A percentile compares a stretch with the other conserved stretches of the same genome.
Conservation (phyloP, 139 green algal genomes). For the Penium margaritaceum region DNA sequence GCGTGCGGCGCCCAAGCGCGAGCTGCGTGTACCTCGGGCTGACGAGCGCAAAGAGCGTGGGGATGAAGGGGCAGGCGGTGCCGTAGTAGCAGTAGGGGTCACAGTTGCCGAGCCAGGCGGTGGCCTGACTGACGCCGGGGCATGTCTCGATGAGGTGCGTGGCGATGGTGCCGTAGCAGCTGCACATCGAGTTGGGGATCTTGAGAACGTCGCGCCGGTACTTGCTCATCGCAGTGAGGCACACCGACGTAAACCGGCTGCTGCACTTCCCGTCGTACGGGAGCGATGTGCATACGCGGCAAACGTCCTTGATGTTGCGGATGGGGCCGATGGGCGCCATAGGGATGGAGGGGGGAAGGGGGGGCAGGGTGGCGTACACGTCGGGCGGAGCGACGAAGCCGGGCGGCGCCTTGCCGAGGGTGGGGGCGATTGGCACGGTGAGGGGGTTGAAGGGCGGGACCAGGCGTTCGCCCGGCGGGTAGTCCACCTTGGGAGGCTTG, state of each 20-base stretch:
- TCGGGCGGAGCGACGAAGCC: neutral
- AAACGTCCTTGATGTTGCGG: neutral
- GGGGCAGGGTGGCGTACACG: neutral
- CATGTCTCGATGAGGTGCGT: neutral
- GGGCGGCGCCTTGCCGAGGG: neutral
- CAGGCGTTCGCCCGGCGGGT: too few relatives aligned
- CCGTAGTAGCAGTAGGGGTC: conserved; percentile 5
- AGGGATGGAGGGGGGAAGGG: neutral
- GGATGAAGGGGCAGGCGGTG: neutral
- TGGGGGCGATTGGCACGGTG: too few relatives aligned
- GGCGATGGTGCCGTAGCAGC: conserved; percentile 10
- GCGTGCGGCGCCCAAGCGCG: neutral
- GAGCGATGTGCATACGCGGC: conserved; percentile 2
- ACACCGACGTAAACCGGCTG: neutral
- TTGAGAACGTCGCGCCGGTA: neutral
- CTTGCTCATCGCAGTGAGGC: neutral
- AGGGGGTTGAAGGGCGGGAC: too few relatives aligned
- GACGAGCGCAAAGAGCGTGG: neutral
- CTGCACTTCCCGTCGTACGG: conserved; percentile 1
- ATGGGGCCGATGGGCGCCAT: conserved; percentile 5
- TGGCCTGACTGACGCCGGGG: neutral
- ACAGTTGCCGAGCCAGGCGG: neutral
- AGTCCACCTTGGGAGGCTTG: too few relatives aligned
- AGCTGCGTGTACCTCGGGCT: neutral
- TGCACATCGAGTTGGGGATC: neutral